Evolutionary conservation across 2,329 filamentous ascomycete species (phyloP), one percentile per base, ranked within the genome.

Genomic region (Coniochaeta sp.): DNA sequence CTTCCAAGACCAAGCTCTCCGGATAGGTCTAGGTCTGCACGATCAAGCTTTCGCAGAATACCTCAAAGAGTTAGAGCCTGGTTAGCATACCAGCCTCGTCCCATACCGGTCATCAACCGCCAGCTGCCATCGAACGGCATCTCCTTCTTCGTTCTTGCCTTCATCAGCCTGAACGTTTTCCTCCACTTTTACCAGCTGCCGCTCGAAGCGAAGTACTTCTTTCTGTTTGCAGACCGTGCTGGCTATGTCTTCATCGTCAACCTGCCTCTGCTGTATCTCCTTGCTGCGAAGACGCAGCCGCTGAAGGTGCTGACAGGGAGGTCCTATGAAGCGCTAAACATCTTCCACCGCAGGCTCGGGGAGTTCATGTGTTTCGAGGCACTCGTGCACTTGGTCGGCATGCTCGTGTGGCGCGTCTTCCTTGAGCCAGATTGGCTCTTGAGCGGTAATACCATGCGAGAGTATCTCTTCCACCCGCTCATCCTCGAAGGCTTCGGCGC

Each of bases 221-320:
- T 87, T 68, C 76, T 83, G 59, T 79, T 87, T 56, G 80, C 82
- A 61, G 84, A 87, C 66, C 76, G 84, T 33, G 77, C 80, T 40
- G 83, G 82, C 6, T 74, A 81, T 47, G 67, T 86, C 24, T 80
- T 81, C 64, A 69, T 78, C 58, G 76, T 74, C 66, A 80, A 81
- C 65, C 70, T 81, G 1, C 78, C 78, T 0, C 69, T 80, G 4
- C 74, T 89, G 3, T 89, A 89, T 68, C 73, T 89, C 5, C 75
- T 89, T 3, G 80, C 83, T 1, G 86, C 87, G 34, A 89, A 89
- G 69, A 89, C 85, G 62, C 85, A 88, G 63, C 86, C 86, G 0
- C 67, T 89, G 36, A 81, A 82, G 61, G 65, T 77, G 1, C 72
- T 89, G 19, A 88, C 85, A 0, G 85, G 86, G 4, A 80, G 81